Evolutionary conservation across 2,329 filamentous ascomycete genomes (phyloP), one percentile per base, ranked within the genome.

Genomic region (Cryphonectria carpinicola): DNA sequence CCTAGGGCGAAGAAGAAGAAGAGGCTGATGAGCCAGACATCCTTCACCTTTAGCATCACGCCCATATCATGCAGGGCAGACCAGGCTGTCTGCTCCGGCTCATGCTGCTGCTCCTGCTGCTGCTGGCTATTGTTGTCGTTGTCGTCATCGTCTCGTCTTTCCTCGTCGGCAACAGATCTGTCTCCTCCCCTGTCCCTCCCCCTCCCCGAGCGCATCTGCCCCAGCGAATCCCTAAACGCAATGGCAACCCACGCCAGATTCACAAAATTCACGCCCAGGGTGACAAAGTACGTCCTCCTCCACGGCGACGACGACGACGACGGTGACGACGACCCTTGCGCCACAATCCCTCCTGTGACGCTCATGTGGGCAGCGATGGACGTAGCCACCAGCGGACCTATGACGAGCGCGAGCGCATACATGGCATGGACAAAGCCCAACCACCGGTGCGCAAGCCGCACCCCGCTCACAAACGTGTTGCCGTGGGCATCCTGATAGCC

Each of bases 1-100:
- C 89, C 89, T 0, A 91, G 80, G 66, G 87, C 86, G 76, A 90
- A 90, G 58, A 61, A 91, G 79, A 88, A 91, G 77, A 89, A 91
- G 1, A 89, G 68, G 65, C 88, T 88, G 3, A 91, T 76, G 0
- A 89, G 76, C 86, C 88, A 91, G 4, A 91, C 79, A 4, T 70
- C 69, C 81, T 82, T 22, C 80, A 84, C 1, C 78, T 82, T 58
- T 60, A 70, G n/a, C 69, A 70, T 70, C 10, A 49, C 61, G 19
- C 76, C 52, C 52, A 56, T 56, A 28, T 56, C 52, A 32, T 25
- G 79, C 0, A 89, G 72, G 0, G 86, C 82, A 69, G 67, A 66
- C 11, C 39, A 66, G 10, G 79, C 78, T 46, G 82, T 82, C 65
- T 89, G 83, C 62, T 87, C 79, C 0, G 73, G 72, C 6, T 81